Percentiles rank a stretch among this genome's conserved stretches.
phyloP scores from a whole-genome alignment of 495 filamentous ascomycete genomes.

The Hypoxylon subgilvum region DNA sequence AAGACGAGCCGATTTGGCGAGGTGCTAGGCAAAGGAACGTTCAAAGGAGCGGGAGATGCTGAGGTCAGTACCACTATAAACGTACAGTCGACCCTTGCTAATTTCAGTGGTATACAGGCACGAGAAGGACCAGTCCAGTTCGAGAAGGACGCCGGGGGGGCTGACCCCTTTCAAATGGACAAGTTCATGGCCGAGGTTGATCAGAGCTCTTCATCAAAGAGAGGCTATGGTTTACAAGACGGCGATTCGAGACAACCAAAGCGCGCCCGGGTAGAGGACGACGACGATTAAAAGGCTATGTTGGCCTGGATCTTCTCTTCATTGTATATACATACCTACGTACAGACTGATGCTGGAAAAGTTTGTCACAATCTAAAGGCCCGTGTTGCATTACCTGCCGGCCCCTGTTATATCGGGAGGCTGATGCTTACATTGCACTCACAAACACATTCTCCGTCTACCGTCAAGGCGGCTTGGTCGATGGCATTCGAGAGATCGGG shows the following conservation, averaged over 20 bases:
- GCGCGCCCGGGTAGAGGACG: constrained; percentile 79
- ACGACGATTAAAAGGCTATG: constrained; percentile 52
- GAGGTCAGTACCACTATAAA: constrained; percentile 64
- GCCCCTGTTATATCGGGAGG: neutral
- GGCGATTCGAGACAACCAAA: constrained; percentile 72
- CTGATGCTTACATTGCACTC: neutral
- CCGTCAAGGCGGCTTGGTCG: neutral
- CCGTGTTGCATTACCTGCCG: neutral
- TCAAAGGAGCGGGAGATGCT: constrained; percentile 85
- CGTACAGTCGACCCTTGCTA: constrained; percentile 37
- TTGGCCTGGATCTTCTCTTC: neutral
- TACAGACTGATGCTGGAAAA: neutral
- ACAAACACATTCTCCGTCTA: neutral
- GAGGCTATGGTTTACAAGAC: constrained; percentile 87
- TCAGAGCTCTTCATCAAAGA: constrained; percentile 66
- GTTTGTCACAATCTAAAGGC: neutral
- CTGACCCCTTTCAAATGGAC: constrained; percentile 90
- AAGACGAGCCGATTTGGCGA: constrained; percentile 81
- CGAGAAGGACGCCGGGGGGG: constrained; percentile 77
- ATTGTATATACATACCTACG: neutral
- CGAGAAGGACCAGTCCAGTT: constrained; percentile 96
- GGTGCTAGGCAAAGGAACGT: constrained; percentile 85
- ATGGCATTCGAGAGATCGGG: neutral
- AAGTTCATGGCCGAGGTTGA: constrained; percentile 85
- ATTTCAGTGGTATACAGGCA: constrained; percentile 52